Evolutionary conservation across 2,329 filamentous ascomycete species (phyloP), one percentile per base, ranked within the genome.

Genomic region (Claviceps paspali): DNA sequence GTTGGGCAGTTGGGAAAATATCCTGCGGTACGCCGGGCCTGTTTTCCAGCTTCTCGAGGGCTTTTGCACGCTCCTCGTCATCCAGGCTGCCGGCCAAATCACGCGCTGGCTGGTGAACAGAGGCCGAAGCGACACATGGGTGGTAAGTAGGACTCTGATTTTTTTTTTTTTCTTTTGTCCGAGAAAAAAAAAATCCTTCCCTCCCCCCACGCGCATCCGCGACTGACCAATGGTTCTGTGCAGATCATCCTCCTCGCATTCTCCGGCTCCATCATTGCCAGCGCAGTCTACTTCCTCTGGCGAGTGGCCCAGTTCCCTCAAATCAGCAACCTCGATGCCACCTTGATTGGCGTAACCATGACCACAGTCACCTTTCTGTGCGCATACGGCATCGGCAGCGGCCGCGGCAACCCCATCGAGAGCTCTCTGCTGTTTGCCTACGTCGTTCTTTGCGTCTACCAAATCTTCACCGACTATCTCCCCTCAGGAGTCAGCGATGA

Each of bases 391-490:
- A 95, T 96, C 48, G 83, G 82, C 43, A 94, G 84, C 50, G 88
- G 88, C 2, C 79, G 87, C 49, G 91, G 91, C 43, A 98, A 94
- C 51, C 85, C 88, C 2, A 82, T 96, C 38, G 88, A 98, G 61
- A 93, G 85, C 47, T 94, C 88, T 17, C 67, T 98, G 9, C 71
- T 98, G 41, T 96, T 98, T 45, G 88, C 91, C 51, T 98, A 98
- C 59, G 76, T 95, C 43, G 91, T 94, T n/a, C 78, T 98, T 44
- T 96, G 88, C 64, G 82, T 96, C 53, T 98, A 96, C 63, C 91
- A 98, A 59, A 96, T 96, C 57, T 96, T 96, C 59, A 98, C 91
- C 50, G 91, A 98, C 61, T 96, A 96, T 61, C 76, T 88, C 47
- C 86, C 91, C 3, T 87, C 82, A 4, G 76, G 71, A n/a, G 62